Evolutionary conservation across 257 asterid species (phyloP).

Genomic region (Euphrasia confusa): DNA sequence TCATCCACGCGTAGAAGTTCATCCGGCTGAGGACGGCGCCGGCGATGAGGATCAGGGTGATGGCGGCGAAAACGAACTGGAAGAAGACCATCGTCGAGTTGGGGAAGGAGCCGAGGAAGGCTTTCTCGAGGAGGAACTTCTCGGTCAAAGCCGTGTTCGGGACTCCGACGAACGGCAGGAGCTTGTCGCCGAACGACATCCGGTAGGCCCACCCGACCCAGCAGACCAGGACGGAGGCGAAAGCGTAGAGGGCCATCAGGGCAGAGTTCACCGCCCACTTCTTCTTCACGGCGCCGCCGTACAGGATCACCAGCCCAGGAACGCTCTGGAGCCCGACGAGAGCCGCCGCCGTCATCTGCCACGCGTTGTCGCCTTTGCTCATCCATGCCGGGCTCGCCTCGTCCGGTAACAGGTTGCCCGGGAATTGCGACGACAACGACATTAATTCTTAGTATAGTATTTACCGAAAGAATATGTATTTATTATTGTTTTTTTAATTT

Average conservation of each 20-base stretch:
- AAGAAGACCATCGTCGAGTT: slow-evolving; percentile 39
- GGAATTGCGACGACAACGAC: slow-evolving; percentile 14
- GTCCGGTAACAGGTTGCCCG: slow-evolving; percentile 26
- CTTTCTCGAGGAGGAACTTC: background rate
- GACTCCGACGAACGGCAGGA: background rate
- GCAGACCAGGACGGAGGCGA: slow-evolving; percentile 26
- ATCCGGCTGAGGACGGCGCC: slow-evolving; percentile 61
- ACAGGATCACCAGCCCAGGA: slow-evolving; percentile 56
- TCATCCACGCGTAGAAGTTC: slow-evolving; percentile 52
- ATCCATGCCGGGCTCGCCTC: slow-evolving; percentile 46
- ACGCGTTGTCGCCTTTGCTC: slow-evolving; percentile 62
- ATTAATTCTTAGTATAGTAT: background rate
- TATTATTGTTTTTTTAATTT: too few species aligned
- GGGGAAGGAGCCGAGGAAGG: background rate
- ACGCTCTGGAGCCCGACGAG: slow-evolving; percentile 58
- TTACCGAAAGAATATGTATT: too few species aligned
- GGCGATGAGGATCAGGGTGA: slow-evolving; percentile 42
- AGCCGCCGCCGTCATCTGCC: slow-evolving; percentile 53
- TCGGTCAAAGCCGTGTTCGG: background rate
- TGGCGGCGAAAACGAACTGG: slow-evolving; percentile 62
- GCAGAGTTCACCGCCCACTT: slow-evolving; percentile 68
- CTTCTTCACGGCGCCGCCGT: slow-evolving; percentile 57
- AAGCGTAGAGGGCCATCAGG: slow-evolving; percentile 63
- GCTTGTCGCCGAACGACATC: slow-evolving; percentile 1
- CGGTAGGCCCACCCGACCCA: slow-evolving; percentile 6